Base-by-base conservation (phyloP, 805 yeast species). In the Metschnikowia gelsemii region DNA sequence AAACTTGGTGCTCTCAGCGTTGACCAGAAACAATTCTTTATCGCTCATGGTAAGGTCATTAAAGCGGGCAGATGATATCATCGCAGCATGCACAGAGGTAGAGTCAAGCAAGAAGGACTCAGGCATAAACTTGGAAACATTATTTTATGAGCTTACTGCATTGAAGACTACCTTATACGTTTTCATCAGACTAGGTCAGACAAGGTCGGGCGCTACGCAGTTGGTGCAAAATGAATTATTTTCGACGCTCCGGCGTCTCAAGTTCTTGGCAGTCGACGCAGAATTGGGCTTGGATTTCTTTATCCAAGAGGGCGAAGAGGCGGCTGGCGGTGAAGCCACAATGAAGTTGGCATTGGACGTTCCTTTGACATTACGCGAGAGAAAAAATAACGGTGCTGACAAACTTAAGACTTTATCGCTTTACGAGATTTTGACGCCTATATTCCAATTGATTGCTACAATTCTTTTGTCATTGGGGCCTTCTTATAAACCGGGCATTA, bases 391-490 rank as follows among this genome's bases (percentile, higher is more conserved):
- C 5, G 32, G 38, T 14, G 25, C 17, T 4, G 45, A 36, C 12
- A 34, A 22, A 12, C 16, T 18, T 2, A 48, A 48, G 26, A 38
- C 38, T 2, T 59, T 84, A 3, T 80, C 89, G 0, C 68, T 78
- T 37, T 81, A 78, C 56, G 95, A 86, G 45, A 64, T 86, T 14
- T 68, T 86, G 29, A 73, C 82, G 24, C 93, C 95, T 0, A 68
- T 83, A 2, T 84, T 87, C 59, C 95, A 86, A 54, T 64, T 88
- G 34, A 68, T 87, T 2, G 62, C 80, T 8, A 80, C 95, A 0
- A 66, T 85, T 6, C 63, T 84, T 3, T 65, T 89, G 8, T 78
- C 95, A 2, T 76, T 86, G 70, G 96, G 96, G 0, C 82, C 90
- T 4, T 80, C 82, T 31, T 87, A 87, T 59, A 73, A 70, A 44